Evolutionary conservation across 257 asterid genomes (phyloP), one percentile per base, ranked within the genome.

Genomic region (Handroanthus guayacan): DNA sequence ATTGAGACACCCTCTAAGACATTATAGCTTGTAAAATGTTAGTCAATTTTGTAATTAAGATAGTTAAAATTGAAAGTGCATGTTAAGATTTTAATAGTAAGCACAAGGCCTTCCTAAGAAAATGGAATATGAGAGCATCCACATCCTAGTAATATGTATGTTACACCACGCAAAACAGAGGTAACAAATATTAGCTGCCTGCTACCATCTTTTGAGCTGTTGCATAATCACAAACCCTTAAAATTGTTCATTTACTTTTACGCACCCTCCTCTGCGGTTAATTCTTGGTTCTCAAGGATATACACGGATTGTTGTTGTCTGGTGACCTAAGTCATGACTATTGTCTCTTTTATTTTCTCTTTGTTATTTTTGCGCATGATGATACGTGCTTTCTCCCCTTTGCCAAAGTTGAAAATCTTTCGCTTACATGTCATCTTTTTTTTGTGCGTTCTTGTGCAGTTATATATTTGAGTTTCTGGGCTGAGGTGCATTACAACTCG

Each of bases 401-500:
- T 31, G 10, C 69, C 67, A 39, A 37, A 16, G 34, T 43, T 5
- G 8, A 50, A 56, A 36, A 44, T 50, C 16, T 5, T 77, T 47
- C 44, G 18, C 44, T 37, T 25, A 69, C 9, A 6, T 65, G 18
- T 57, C 48, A 12, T 63, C 63, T 37, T 79, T 67, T 68, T 50
- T 36, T 14, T 34, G 25, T 57, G 66, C 51, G 7, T 65, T 45
- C 67, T 61, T 3, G 31, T 83, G 90, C 96, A 95, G 99, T 90
- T 52, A 86, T 93, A 71, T 86, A 81, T 78, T 80, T 95, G 82
- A 95, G 99, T 72, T 95, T 95, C 82, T 95, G 99, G 99, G 95
- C 99, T 4, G 99, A 95, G 88, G 99, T 95, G 68, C 99, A 95
- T 78, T 95, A 95, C 88, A 92, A 95, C 90, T 91, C 98, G 14